phyloP scores from a whole-genome alignment of 371 early-diverging fungal genomes.

The Amoeboaphelidium occidentale region DNA sequence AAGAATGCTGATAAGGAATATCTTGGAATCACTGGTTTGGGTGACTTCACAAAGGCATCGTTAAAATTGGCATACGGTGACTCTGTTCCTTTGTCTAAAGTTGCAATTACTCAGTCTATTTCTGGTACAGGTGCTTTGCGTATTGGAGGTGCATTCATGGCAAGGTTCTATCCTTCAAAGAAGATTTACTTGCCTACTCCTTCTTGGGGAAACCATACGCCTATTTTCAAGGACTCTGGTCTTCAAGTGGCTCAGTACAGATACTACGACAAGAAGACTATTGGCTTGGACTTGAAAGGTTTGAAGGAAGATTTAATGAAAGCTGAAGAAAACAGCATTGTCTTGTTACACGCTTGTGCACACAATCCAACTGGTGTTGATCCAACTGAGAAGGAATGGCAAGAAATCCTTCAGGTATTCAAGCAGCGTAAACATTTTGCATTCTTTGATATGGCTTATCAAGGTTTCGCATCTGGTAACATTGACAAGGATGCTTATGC shows the following conservation, averaged over 20 bases:
- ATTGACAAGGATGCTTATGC: slow-evolving; percentile 75
- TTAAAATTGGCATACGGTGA: slow-evolving; percentile 69
- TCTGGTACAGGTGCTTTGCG: slow-evolving; percentile 94
- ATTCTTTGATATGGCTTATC: slow-evolving; percentile 98
- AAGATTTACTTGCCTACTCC: slow-evolving; percentile 3
- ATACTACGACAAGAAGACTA: slow-evolving; percentile 81
- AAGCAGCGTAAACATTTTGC: slow-evolving; percentile 59
- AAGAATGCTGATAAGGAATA: slow-evolving; percentile 77
- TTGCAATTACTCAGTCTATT: slow-evolving; percentile 76
- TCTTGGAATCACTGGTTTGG: slow-evolving; percentile 76
- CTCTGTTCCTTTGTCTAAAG: slow-evolving; percentile 27
- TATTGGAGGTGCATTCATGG: slow-evolving; percentile 75
- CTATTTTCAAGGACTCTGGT: slow-evolving; percentile 77
- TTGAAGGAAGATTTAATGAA: slow-evolving; percentile 67
- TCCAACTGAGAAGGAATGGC: slow-evolving; percentile 79
- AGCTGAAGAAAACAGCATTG: slow-evolving; percentile 61
- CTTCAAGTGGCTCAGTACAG: slow-evolving; percentile 62
- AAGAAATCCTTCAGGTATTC: slow-evolving; percentile 48
- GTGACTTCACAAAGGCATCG: slow-evolving; percentile 54
- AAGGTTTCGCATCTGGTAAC: slow-evolving; percentile 93
- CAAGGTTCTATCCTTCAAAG: slow-evolving; percentile 46
- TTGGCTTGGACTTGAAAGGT: slow-evolving; percentile 74
- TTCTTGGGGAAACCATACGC: slow-evolving; percentile 87
- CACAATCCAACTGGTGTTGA: slow-evolving; percentile 98
- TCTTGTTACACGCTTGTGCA: slow-evolving; percentile 91